phyloP scores from a whole-genome alignment of 2,329 filamentous ascomycete species.

The Trichoderma oligosporum region DNA sequence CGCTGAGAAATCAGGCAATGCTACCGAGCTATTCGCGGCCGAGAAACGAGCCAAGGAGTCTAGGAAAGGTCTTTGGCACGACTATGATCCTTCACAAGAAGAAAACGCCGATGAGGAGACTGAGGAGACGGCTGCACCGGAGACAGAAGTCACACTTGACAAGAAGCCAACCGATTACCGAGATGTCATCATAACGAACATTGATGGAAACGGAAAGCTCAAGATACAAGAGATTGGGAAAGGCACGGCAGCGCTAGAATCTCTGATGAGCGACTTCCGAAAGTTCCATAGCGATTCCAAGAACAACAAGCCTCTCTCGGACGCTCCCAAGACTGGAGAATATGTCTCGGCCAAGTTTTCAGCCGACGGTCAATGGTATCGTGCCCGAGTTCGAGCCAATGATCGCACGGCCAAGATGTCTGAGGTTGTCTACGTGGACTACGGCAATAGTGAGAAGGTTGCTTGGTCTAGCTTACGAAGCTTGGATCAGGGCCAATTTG shows the following conservation, averaged over 20 bases:
- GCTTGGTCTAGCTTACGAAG: constrained; percentile 80
- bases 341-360: constrained; percentile 88
- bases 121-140: constrained; percentile 50
- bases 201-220: constrained; percentile 75
- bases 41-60: constrained; percentile 87
- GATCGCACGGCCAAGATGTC: constrained; percentile 85
- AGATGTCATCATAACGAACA: constrained; percentile 86
- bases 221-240: constrained; percentile 90
- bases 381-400: constrained; percentile 84
- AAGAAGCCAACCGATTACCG: constrained; percentile 81
- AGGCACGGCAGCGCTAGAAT: constrained; percentile 78
- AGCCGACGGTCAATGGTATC: constrained; percentile 90
- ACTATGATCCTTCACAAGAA: constrained; percentile 90
- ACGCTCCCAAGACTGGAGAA: constrained; percentile 84
- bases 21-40: constrained; percentile 79
- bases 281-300: constrained; percentile 82
- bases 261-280: constrained; percentile 86
- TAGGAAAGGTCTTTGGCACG: constrained; percentile 83
- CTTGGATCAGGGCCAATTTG: constrained; percentile 76
- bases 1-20: constrained; percentile 90
- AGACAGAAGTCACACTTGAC: constrained; percentile 51
- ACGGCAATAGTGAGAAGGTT: constrained; percentile 87
- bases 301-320: constrained; percentile 69
- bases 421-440: constrained; percentile 93
- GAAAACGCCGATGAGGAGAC: constrained; percentile 54